phyloP scores from a whole-genome alignment of 805 yeast species.

The Ogataea chonburiensis region DNA sequence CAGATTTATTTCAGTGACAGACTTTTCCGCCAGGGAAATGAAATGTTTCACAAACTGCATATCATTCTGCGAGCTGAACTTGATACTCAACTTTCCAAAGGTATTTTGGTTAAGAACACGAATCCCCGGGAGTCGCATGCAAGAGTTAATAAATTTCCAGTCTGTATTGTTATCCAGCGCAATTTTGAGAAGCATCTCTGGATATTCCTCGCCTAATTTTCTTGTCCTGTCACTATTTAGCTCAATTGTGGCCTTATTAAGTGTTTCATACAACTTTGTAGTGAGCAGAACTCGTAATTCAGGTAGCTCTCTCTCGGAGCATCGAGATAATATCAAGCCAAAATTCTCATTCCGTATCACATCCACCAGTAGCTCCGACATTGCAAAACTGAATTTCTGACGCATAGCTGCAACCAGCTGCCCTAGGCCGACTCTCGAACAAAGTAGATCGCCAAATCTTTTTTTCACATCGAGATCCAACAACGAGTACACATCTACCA shows the following conservation, averaged over 20 bases:
- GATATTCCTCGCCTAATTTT: conserved; percentile 10
- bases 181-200: conserved; percentile 2
- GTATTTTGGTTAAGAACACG: conserved; percentile 6
- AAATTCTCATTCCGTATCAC: conserved; percentile 9
- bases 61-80: conserved; percentile 7
- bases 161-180: conserved; percentile 1
- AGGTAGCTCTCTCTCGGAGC: conserved; percentile 3
- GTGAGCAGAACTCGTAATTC: conserved; percentile 20
- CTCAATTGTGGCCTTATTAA: conserved; percentile 16
- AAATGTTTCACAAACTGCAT: conserved; percentile 9
- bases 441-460: conserved; percentile 11
- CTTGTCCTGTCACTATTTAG: conserved; percentile 7
- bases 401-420: conserved; percentile 19
- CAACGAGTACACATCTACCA: conserved; percentile 18
- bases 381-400: not conserved
- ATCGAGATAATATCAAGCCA: not conserved
- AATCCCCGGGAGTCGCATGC: conserved; percentile 5
- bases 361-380: conserved; percentile 10
- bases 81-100: conserved; percentile 1
- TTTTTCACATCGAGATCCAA: conserved; percentile 8
- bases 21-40: conserved; percentile 3
- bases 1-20: not conserved
- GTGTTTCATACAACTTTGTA: conserved; percentile 14
- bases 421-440: conserved; percentile 26
- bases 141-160: conserved; percentile 17